A percentile compares a stretch with the other conserved stretches of the same genome.
Evolutionary conservation across 768 basidiomycete species (phyloP).

Genomic region (Russula olivacea): DNA sequence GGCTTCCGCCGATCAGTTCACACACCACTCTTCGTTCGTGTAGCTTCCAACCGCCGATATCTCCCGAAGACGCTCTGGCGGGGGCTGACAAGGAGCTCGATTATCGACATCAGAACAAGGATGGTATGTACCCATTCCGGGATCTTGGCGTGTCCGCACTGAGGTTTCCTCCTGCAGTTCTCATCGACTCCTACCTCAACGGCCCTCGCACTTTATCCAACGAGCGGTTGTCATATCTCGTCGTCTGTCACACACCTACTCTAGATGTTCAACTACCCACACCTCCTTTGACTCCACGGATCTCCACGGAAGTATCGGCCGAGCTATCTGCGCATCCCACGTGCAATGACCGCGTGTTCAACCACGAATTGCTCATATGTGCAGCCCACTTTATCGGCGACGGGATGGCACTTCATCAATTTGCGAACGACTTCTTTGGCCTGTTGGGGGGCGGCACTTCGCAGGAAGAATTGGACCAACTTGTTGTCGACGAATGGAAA

Average conservation of each 20-base stretch:
- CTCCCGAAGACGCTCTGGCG: constrained; percentile 40
- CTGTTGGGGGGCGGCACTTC: constrained; percentile 43
- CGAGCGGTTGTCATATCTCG: constrained; percentile 58
- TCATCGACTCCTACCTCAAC: constrained; percentile 69
- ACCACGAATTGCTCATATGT: constrained; percentile 64
- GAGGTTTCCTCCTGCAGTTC: constrained; percentile 33
- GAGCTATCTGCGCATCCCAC: constrained; percentile 22
- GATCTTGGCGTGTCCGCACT: not conserved
- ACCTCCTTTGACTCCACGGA: constrained; percentile 33
- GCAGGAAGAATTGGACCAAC: constrained; percentile 30
- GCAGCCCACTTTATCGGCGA: constrained; percentile 81
- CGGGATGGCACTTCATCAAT: constrained; percentile 79
- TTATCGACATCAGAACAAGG: constrained; percentile 46
- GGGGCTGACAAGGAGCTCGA: constrained; percentile 46
- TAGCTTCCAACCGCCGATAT: constrained; percentile 39
- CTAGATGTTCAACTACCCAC: constrained; percentile 27
- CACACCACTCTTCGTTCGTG: not conserved
- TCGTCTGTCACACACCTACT: constrained; percentile 39
- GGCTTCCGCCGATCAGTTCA: not conserved
- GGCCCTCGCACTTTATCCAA: constrained; percentile 68
- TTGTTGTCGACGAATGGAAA: constrained; percentile 34
- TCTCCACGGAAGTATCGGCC: constrained; percentile 9
- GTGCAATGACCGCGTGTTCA: constrained; percentile 24
- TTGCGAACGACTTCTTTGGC: constrained; percentile 73
- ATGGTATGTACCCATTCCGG: constrained; percentile 38